Evolutionary conservation across 2,329 filamentous ascomycete species (phyloP), one percentile per base, ranked within the genome.

Genomic region (Periconia macrospinosa): DNA sequence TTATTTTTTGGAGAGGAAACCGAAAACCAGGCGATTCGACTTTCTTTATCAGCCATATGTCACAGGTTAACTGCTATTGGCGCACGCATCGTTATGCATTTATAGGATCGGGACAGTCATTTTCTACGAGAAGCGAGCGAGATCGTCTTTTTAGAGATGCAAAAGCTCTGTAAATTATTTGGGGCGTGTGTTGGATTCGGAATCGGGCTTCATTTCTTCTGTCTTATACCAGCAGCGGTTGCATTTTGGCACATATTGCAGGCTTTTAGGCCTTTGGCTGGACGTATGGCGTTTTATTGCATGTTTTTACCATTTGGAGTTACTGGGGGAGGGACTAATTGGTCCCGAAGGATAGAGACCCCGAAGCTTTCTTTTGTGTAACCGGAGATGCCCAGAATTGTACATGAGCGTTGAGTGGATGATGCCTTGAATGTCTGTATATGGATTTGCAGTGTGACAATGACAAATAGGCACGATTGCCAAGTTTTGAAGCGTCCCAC

Each of bases 341-440:
- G 42, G 42, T n/a, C 23, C 23, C 20, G 43, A 20, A n/a, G 47
- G 52, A 47, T 47, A 59, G 55, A 53, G 50, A n/a, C 47, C 49
- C 49, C 40, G 30, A 30, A 37, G 52, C 55, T 59, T 60, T 47
- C 49, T 52, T 54, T 60, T 63, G 65, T 63, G 62, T 48, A 52
- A 65, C 57, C 49, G 54, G 63, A 65, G 64, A 68, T 69, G 69
- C 42, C 55, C 53, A 69, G 65, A 67, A 66, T 67, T 68, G 67
- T 61, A 59, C 52, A 52, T 61, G 47, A 49, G 30, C 47, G 27
- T 58, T 48, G 53, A 50, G 54, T 48, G 40, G 41, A 50, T 2
- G 51, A 41, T 42, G 43, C 6, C 30, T 37, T 7, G 15, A 30
- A 30, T 30, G n/a, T n/a, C n/a, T n/a, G 19, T n/a, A 33, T 30